phyloP scores from a whole-genome alignment of 176 grass and related monocot genomes.

The Hyparrhenia diplandra region DNA sequence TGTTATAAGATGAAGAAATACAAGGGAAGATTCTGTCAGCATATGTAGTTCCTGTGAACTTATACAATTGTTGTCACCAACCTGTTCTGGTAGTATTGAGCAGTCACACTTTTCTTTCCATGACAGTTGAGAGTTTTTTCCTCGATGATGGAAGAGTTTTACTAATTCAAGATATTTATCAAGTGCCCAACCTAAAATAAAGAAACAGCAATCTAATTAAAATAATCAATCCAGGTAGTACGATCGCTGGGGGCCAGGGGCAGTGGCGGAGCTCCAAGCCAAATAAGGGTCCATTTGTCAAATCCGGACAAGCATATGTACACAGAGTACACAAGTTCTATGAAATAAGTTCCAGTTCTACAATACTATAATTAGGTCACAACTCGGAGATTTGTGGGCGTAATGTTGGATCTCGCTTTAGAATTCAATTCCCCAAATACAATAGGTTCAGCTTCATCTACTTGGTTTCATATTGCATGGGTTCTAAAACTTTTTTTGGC shows the following conservation, averaged over 20 bases:
- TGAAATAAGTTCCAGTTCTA: too few species aligned
- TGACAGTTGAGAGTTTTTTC: not conserved
- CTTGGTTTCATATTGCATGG: too few species aligned
- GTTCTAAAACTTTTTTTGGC: too few species aligned
- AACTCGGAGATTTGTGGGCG: too few species aligned
- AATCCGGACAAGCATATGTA: too few species aligned
- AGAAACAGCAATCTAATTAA: not conserved
- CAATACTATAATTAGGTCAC: too few species aligned
- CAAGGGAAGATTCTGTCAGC: not conserved
- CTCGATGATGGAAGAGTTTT: not conserved
- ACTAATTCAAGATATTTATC: not conserved
- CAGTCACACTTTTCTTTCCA: not conserved
- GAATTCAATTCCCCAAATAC: too few species aligned
- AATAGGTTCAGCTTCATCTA: too few species aligned
- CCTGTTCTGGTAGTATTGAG: not conserved
- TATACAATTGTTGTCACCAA: not conserved
- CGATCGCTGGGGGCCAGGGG: not conserved
- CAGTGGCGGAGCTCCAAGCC: too few species aligned
- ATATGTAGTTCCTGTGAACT: not conserved
- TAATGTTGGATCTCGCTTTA: too few species aligned
- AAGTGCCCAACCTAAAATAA: not conserved
- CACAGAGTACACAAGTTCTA: too few species aligned
- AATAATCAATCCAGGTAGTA: not conserved
- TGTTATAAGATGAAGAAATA: not conserved
- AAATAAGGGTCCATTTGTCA: too few species aligned